Percentiles rank a stretch among this genome's conserved stretches.
These are phyloP conservation scores for Brassica cretica DNA, from an alignment of 345 rosid species.

Conservation along the genomic window DNA sequence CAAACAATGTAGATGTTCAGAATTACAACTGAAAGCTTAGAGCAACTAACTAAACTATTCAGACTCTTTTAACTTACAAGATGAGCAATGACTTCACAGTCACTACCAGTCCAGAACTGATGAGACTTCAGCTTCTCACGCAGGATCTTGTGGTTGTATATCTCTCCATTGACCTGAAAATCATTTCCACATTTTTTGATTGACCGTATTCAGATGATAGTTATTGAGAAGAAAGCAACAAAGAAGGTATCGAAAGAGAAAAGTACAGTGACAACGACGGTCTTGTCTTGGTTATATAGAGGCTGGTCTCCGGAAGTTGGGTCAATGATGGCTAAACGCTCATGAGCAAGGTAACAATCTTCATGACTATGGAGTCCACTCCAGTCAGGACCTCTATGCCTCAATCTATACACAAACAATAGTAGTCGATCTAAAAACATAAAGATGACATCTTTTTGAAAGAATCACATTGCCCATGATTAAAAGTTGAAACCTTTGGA, in stretches of 20 bases:
- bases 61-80: constrained; percentile 51
- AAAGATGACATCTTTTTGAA: constrained; percentile 10
- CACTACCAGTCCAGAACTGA: constrained; percentile 73
- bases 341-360: constrained; percentile 74
- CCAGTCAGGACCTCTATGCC: constrained; percentile 87
- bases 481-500: background rate
- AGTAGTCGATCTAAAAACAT: no score
- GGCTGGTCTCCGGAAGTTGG: constrained; percentile 90
- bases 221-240: background rate
- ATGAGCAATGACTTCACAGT: constrained; percentile 86
- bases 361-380: constrained; percentile 67
- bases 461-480: background rate
- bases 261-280: constrained; percentile 67
- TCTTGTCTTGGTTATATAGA: constrained; percentile 72
- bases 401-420: constrained; percentile 46
- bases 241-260: background rate
- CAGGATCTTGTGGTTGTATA: constrained; percentile 67
- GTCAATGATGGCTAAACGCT: constrained; percentile 74
- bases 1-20: background rate
- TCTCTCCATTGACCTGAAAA: constrained; percentile 78
- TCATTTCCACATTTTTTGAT: background rate
- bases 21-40: background rate
- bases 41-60: background rate
- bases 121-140: constrained; percentile 60
- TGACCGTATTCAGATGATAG: background rate